Conservation (phyloP, 139 green algal genomes). For the Gonium pectorale region DNA sequence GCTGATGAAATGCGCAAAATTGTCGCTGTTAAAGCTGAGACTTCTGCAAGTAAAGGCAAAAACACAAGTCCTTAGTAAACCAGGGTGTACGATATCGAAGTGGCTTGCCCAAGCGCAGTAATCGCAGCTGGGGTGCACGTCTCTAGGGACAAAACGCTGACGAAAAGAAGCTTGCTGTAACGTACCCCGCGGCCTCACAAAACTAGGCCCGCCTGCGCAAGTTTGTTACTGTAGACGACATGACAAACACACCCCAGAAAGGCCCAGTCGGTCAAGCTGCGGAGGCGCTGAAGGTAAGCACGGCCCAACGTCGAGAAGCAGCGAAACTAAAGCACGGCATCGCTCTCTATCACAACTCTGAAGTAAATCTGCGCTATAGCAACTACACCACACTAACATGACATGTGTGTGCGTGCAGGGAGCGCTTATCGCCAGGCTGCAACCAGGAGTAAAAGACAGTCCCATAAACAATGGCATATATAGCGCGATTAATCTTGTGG, state of each 20-base stretch:
- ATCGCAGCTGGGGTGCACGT: background rate
- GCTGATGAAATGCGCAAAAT: too few species aligned
- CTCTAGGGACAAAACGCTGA: background rate
- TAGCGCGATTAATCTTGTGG: conserved; percentile 13
- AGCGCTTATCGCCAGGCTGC: conserved; percentile 11
- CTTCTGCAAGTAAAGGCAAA: too few species aligned
- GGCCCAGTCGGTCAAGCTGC: conserved; percentile 12
- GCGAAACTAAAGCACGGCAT: background rate
- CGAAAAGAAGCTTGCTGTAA: background rate
- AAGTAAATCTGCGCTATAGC: background rate
- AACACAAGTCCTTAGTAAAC: background rate
- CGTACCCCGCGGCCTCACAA: background rate
- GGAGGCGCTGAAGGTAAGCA: conserved; percentile 15
- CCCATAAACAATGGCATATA: conserved; percentile 21
- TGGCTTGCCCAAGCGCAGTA: background rate
- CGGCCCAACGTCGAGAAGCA: background rate
- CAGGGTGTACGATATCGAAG: background rate
- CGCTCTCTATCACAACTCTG: background rate
- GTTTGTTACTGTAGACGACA: background rate
- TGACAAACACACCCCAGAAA: background rate
- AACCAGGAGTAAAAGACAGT: conserved; percentile 23
- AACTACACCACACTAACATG: background rate
- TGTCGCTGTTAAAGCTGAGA: too few species aligned
- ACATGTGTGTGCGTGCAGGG: background rate
- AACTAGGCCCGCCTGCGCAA: too few species aligned